Conservation (phyloP, 2,329 filamentous ascomycete species). For the Boeremia exigua region DNA sequence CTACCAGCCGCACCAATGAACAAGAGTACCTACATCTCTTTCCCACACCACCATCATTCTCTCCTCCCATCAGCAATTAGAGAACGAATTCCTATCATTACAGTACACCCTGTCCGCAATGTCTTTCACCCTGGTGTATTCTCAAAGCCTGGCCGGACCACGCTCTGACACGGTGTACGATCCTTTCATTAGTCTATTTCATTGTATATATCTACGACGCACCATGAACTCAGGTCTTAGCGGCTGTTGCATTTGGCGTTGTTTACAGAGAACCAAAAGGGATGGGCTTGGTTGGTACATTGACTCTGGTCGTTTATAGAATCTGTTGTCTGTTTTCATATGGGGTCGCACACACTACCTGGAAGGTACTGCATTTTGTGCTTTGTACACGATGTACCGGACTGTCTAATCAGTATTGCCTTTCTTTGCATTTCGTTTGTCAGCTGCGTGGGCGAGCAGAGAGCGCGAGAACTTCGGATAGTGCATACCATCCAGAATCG, state of each 20-base stretch:
- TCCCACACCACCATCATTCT: conserved; percentile 36
- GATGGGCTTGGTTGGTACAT: background rate
- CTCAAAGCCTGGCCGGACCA: conserved; percentile 6
- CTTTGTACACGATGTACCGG: conserved; percentile 1
- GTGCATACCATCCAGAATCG: background rate
- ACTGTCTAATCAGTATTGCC: background rate
- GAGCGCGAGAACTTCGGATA: background rate
- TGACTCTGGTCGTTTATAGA: background rate
- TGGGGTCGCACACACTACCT: background rate
- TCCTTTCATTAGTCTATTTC: background rate
- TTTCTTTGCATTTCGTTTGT: conserved; percentile 3
- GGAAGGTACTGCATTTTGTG: background rate
- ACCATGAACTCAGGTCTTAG: conserved; percentile 1
- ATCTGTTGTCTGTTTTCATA: background rate
- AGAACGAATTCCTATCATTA: background rate
- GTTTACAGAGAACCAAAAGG: background rate
- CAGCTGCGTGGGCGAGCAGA: background rate
- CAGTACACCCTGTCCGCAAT: background rate
- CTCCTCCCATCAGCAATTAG: conserved; percentile 17
- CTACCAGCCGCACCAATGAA: conserved; percentile 31
- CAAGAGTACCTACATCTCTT: conserved; percentile 41
- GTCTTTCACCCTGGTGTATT: background rate
- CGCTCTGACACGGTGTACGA: background rate
- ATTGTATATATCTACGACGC: conserved; percentile 18
- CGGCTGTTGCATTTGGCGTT: background rate